These are phyloP conservation scores for Penicillium sp. DNA, from an alignment of 2,329 filamentous ascomycete genomes.

Conservation along the genomic window DNA sequence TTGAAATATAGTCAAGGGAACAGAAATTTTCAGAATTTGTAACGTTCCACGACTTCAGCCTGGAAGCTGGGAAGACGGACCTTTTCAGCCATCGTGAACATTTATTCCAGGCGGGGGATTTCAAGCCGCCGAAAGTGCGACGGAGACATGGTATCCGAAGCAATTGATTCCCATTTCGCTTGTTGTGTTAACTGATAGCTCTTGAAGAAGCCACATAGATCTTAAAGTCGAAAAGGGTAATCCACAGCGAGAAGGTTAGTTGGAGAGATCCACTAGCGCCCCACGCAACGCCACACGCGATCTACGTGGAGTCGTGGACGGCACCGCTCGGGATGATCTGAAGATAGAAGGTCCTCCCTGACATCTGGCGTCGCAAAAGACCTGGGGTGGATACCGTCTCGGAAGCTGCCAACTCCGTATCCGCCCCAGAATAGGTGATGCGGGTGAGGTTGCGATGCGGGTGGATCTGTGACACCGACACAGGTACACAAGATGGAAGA, in stretches of 20 bases:
- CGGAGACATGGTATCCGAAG: not conserved
- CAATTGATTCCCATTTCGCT: not conserved
- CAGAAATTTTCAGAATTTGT: too few relatives aligned
- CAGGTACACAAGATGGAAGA: not conserved
- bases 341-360: slow-evolving; percentile 1
- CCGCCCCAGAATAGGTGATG: not conserved
- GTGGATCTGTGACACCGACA: not conserved
- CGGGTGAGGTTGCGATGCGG: not conserved
- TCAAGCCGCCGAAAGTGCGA: too few relatives aligned
- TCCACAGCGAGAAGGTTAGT: slow-evolving; percentile 13
- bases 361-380: not conserved
- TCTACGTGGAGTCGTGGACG: not conserved
- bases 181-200: too few relatives aligned
- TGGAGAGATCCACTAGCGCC: not conserved
- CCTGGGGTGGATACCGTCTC: not conserved
- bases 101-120: too few relatives aligned
- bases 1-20: too few relatives aligned
- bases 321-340: not conserved
- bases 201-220: slow-evolving; percentile 3
- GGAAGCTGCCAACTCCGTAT: slow-evolving; percentile 10
- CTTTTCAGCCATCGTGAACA: too few relatives aligned
- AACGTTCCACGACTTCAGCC: too few relatives aligned
- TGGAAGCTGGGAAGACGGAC: too few relatives aligned
- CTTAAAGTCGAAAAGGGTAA: slow-evolving; percentile 5
- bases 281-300: slow-evolving; percentile 3